Base-by-base conservation (phyloP, 805 yeast species). In the Kockiozyma suomiensis region DNA sequence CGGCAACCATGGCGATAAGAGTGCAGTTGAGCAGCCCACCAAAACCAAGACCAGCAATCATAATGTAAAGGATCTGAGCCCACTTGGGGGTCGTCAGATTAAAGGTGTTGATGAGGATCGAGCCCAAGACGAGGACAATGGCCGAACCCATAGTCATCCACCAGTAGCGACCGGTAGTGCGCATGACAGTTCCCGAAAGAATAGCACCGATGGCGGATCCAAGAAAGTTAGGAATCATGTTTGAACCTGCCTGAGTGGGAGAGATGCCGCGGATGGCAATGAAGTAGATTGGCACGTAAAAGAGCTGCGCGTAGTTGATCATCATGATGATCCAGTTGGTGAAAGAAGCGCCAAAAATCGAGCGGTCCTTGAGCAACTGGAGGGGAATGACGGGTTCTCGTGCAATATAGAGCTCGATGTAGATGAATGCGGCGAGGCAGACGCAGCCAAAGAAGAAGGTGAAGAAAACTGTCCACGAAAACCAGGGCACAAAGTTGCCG, bases 241-340 rank as follows among this genome's bases (percentile, higher is more conserved):
- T 75, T 28, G 78, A 66, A 4, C 90, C 90, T 47, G 82, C 81
- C 61, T 82, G 74, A 4, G 86, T 80, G 2, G 89, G 81, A 6
- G 81, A 69, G 41, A 82, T 70, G 12, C 78, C 79, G 64, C 79
- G 70, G 2, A 84, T 87, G 0, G 88, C 74, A 15, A 81, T 74
- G 73, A 82, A 85, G 69, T 78, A 87, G 23, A 90, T 78, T 1
- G 97, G 97, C 3, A 85, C 78, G 72, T 85, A 89, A 73, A 79
- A 90, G 55, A 89, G 70, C 65, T 79, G 78, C 1, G 90, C 76
- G 70, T 81, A 87, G 25, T 82, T 80, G 1, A 84, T 79, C 87
- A 88, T 88, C 7, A 89, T 84, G 72, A 80, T 78, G 67, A 87
- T 85, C 85, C 89, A 85, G 72, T 86, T 86, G 48, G 86, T 80